These are phyloP conservation scores for Exidia glandulosa DNA, from an alignment of 768 basidiomycete genomes.

Conservation along the genomic window DNA sequence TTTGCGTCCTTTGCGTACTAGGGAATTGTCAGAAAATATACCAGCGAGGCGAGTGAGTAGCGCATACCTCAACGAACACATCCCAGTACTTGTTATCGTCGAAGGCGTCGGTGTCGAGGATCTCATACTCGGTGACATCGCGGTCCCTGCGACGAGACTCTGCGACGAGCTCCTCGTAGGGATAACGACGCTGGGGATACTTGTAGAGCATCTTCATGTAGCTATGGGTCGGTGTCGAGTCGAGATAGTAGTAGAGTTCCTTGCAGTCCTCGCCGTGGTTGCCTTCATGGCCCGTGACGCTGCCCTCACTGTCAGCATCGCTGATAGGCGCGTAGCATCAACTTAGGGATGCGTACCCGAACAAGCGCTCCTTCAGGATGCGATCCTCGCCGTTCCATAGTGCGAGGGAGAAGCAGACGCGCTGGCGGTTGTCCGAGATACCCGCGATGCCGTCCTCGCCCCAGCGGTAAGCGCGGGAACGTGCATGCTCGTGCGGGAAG, in stretches of 20 bases:
- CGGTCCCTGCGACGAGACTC: constrained; percentile 77
- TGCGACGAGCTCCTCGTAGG: constrained; percentile 85
- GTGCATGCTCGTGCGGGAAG: constrained; percentile 87
- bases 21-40: constrained; percentile 1
- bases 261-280: constrained; percentile 99
- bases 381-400: constrained; percentile 93
- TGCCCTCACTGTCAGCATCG: not conserved
- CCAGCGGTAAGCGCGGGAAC: constrained; percentile 95
- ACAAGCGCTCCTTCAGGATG: constrained; percentile 93
- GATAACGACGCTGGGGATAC: constrained; percentile 85
- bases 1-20: constrained; percentile 98
- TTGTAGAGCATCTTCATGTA: constrained; percentile 99
- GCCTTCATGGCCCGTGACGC: constrained; percentile 88
- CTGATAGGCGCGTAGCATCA: not conserved
- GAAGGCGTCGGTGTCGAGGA: constrained; percentile 84
- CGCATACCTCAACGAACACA: constrained; percentile 85
- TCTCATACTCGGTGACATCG: constrained; percentile 85
- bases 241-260: constrained; percentile 96
- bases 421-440: constrained; percentile 93
- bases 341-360: constrained; percentile 34
- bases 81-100: constrained; percentile 97
- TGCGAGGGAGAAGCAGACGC: constrained; percentile 80
- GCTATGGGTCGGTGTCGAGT: constrained; percentile 96
- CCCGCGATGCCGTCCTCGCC: constrained; percentile 98
- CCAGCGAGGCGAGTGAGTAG: not conserved